Evolutionary conservation across 2,329 filamentous ascomycete species (phyloP).

Genomic region (Iodosphaeria phyllophila): DNA sequence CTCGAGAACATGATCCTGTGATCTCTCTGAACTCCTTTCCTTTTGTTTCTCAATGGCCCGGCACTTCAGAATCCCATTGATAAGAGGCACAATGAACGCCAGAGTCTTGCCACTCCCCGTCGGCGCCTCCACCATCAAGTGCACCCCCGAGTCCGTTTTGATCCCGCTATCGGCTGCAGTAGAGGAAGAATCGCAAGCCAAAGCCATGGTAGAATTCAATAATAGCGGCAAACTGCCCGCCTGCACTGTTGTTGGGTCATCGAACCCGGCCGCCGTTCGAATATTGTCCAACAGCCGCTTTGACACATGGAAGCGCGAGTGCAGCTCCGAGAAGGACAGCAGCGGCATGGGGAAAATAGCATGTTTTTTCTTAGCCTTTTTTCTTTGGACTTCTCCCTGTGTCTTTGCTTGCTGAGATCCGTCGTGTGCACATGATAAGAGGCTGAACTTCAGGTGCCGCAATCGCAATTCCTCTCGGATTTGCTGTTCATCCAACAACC

Average conservation of each 20-base stretch:
- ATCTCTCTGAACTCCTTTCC: constrained; percentile 14
- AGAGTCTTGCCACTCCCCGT: constrained; percentile 95
- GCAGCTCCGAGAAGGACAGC: constrained; percentile 55
- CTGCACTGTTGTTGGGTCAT: constrained; percentile 90
- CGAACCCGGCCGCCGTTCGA: constrained; percentile 69
- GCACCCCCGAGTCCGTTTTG: constrained; percentile 23
- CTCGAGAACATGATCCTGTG: constrained; percentile 32
- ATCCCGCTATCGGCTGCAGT: constrained; percentile 16
- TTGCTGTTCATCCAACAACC: constrained; percentile 45
- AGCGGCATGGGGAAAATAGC: constrained; percentile 66
- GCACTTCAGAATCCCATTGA: constrained; percentile 53
- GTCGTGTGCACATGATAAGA: too few relatives aligned
- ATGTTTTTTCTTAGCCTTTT: constrained; percentile 39
- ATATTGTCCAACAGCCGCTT: constrained; percentile 61
- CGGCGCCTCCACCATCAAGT: constrained; percentile 78
- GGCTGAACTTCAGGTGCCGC: constrained; percentile 69
- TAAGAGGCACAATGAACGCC: constrained; percentile 73
- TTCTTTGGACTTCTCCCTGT: constrained; percentile 22
- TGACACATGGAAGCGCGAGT: constrained; percentile 53
- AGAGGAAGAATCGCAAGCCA: too few relatives aligned
- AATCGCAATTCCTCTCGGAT: constrained; percentile 56
- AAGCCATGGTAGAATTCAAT: constrained; percentile 34
- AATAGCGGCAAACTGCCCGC: constrained; percentile 70
- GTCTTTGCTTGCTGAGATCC: constrained; percentile 22
- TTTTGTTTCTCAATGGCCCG: too few relatives aligned